Evolutionary conservation across 1,139 yeast species (phyloP).

Genomic region (Debaryomyces fabryi): DNA sequence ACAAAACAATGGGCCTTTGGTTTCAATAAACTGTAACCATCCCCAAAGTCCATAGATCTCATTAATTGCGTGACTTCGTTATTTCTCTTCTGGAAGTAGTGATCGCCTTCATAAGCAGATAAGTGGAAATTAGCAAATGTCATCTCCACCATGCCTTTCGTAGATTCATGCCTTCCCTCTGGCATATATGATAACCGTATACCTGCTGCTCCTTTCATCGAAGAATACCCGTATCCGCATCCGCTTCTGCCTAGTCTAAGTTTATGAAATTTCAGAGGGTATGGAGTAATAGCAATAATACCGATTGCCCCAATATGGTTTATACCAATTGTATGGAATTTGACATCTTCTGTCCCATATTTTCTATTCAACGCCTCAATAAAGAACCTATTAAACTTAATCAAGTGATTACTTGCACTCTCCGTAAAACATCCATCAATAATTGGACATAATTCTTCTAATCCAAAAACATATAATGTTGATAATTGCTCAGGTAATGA

Average conservation of each 20-base stretch:
- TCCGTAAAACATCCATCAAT: slow-evolving; percentile 60
- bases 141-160: slow-evolving; percentile 32
- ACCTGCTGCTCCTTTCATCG: slow-evolving; percentile 77
- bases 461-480: slow-evolving; percentile 61
- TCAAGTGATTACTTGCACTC: slow-evolving; percentile 40
- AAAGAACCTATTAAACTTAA: slow-evolving; percentile 43
- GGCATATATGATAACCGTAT: slow-evolving; percentile 47
- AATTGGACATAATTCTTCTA: slow-evolving; percentile 73
- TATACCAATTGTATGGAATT: slow-evolving; percentile 49
- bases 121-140: slow-evolving; percentile 75
- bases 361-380: slow-evolving; percentile 39
- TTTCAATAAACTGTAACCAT: slow-evolving; percentile 58
- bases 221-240: slow-evolving; percentile 62
- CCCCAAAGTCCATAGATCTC: slow-evolving; percentile 59
- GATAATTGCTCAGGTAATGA: slow-evolving; percentile 43
- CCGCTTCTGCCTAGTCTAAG: slow-evolving; percentile 38
- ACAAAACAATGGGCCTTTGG: slow-evolving; percentile 65
- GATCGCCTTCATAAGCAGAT: slow-evolving; percentile 73
- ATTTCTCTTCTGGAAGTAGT: slow-evolving; percentile 52
- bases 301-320: slow-evolving; percentile 69
- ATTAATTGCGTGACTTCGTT: slow-evolving; percentile 52
- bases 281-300: slow-evolving; percentile 55
- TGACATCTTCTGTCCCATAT: slow-evolving; percentile 28
- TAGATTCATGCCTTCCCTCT: slow-evolving; percentile 16
- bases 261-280: slow-evolving; percentile 33